Conservation (phyloP, 2,329 filamentous ascomycete genomes). For the Plectosphaerella sp. region DNA sequence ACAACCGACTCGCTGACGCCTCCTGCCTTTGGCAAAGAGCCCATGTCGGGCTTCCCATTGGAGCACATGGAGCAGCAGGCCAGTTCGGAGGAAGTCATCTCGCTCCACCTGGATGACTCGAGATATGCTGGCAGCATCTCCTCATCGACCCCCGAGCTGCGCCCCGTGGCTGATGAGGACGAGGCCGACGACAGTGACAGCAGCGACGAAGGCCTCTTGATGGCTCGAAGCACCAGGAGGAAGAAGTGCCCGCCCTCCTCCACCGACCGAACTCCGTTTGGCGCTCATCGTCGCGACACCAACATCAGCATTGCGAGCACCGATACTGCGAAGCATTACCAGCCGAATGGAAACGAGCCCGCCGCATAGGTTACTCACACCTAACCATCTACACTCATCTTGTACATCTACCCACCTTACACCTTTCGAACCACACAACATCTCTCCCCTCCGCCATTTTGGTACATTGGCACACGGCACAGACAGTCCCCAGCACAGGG, state of each 20-base stretch:
- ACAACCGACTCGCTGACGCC: constrained; percentile 52
- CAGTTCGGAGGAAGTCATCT: constrained; percentile 17
- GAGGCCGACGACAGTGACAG: constrained; percentile 46
- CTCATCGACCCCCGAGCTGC: constrained; percentile 7
- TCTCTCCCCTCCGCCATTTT: not conserved
- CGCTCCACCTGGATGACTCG: constrained; percentile 18
- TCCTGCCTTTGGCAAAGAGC: constrained; percentile 44
- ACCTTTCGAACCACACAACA: not conserved
- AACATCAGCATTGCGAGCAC: constrained; percentile 58
- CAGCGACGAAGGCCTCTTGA: constrained; percentile 50
- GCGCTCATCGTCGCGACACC: constrained; percentile 49
- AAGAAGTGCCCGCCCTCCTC: constrained; percentile 12
- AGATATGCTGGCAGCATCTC: constrained; percentile 14
- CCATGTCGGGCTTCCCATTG: constrained; percentile 40
- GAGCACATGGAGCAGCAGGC: constrained; percentile 30
- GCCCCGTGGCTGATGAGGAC: constrained; percentile 22
- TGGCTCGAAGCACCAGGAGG: constrained; percentile 48
- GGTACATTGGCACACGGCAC: not conserved
- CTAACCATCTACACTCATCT: not conserved
- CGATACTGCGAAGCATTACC: constrained; percentile 56
- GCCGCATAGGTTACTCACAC: not conserved
- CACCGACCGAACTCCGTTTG: constrained; percentile 26
- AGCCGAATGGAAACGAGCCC: not conserved
- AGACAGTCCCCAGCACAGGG: not conserved
- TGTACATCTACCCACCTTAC: not conserved